Conservation (phyloP, 2,329 filamentous ascomycete species). For the Trichoderma atroviride region DNA sequence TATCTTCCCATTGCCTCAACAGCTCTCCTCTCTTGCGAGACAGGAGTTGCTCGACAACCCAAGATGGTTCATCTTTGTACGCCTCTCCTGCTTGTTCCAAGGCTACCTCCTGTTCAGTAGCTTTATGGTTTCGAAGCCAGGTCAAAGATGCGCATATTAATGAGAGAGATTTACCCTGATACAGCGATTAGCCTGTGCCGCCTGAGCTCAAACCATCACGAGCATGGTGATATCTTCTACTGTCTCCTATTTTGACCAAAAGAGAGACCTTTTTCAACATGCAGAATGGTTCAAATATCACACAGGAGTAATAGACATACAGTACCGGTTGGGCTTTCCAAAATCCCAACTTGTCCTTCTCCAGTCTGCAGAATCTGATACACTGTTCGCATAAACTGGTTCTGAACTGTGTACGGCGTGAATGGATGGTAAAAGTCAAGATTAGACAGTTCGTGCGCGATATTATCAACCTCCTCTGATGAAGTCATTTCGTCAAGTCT, state of each 20-base stretch:
- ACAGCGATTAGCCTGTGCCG: background rate
- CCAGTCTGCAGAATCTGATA: constrained; percentile 74
- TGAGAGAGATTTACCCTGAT: constrained; percentile 85
- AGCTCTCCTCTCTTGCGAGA: constrained; percentile 69
- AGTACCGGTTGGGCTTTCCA: constrained; percentile 90
- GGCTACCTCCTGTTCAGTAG: constrained; percentile 55
- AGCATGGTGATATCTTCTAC: background rate
- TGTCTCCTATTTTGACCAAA: background rate
- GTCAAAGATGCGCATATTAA: constrained; percentile 87
- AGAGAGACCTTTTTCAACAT: background rate
- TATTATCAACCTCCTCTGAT: constrained; percentile 28
- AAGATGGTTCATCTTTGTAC: constrained; percentile 73
- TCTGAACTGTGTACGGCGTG: constrained; percentile 83
- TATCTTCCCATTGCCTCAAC: constrained; percentile 66
- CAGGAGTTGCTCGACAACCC: constrained; percentile 79
- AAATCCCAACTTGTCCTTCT: constrained; percentile 78
- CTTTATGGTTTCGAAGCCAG: constrained; percentile 86
- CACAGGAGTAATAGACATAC: constrained; percentile 40
- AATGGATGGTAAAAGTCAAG: constrained; percentile 84
- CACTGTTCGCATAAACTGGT: constrained; percentile 82
- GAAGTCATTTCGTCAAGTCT: constrained; percentile 25
- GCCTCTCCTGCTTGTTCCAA: constrained; percentile 49
- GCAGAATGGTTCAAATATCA: background rate
- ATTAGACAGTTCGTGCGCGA: constrained; percentile 34
- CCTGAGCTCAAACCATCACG: background rate